These are phyloP conservation scores for Ogataea methylovora DNA, from an alignment of 805 yeast species.

Conservation along the genomic window DNA sequence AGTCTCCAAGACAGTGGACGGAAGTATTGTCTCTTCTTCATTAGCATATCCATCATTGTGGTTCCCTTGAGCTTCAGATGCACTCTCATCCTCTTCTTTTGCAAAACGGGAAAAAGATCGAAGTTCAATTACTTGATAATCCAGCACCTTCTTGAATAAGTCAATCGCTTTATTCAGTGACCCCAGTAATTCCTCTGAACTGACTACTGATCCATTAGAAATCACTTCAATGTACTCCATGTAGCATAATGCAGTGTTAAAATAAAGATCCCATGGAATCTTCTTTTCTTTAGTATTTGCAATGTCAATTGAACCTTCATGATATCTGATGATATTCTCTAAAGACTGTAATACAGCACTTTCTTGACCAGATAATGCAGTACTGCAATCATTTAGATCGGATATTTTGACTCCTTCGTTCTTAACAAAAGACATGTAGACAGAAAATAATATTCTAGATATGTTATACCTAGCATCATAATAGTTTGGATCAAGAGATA, in stretches of 20 bases:
- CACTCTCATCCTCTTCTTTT: constrained; percentile 2
- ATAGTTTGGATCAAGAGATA: constrained; percentile 14
- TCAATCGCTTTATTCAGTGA: constrained; percentile 13
- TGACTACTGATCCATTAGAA: constrained; percentile 14
- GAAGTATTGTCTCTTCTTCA: constrained; percentile 20
- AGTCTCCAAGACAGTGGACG: constrained; percentile 20
- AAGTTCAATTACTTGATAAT: constrained; percentile 13
- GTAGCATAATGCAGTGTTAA: constrained; percentile 39
- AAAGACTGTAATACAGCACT: constrained; percentile 34
- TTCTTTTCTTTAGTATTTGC: constrained; percentile 5
- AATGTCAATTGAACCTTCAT: constrained; percentile 28
- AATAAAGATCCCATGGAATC: constrained; percentile 35
- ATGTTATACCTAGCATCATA: constrained; percentile 53
- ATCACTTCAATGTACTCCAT: constrained; percentile 37
- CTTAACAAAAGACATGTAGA: constrained; percentile 42
- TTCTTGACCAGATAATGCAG: constrained; percentile 20
- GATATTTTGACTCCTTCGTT: constrained; percentile 35
- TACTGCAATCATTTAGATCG: constrained; percentile 25
- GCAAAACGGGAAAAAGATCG: constrained; percentile 13
- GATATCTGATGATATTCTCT: constrained; percentile 26
- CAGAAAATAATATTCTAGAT: constrained; percentile 50
- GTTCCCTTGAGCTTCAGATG: background rate
- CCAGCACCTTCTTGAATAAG: constrained; percentile 22
- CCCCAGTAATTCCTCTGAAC: constrained; percentile 11
- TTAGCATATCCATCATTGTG: constrained; percentile 3